A percentile compares a stretch with the other conserved stretches of the same genome.
These are phyloP conservation scores for Monilinia laxa DNA, from an alignment of 2,329 filamentous ascomycete genomes.

Conservation along the genomic window DNA sequence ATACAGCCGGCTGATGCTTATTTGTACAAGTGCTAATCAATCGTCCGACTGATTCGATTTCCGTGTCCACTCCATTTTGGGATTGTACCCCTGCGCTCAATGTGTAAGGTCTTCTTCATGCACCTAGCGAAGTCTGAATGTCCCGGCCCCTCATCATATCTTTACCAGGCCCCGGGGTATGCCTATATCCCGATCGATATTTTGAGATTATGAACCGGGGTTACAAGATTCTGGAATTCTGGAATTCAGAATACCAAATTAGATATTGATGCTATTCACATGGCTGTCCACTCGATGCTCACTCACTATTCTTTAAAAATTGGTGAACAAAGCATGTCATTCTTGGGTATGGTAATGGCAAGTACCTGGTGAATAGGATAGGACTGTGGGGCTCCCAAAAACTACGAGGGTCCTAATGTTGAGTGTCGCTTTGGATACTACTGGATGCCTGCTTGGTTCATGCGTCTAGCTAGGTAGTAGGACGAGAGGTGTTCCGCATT, in stretches of 20 bases:
- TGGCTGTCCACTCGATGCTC: not conserved
- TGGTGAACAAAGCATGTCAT: not conserved
- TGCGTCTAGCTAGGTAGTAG: not conserved
- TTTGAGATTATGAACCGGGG: not conserved
- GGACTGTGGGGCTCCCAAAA: too few species aligned
- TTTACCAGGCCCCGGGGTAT: slow-evolving; percentile 8
- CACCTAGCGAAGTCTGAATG: not conserved
- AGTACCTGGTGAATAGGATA: not conserved
- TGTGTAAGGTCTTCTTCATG: not conserved
- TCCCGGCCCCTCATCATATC: not conserved
- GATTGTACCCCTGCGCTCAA: not conserved
- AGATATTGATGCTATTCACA: not conserved
- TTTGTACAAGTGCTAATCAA: not conserved
- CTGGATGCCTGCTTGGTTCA: too few species aligned
- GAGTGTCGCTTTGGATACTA: not conserved
- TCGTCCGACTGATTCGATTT: not conserved
- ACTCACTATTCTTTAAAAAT: not conserved
- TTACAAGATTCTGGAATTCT: not conserved
- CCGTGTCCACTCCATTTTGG: not conserved
- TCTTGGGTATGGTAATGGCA: not conserved
- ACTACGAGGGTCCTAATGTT: not conserved
- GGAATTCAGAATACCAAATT: not conserved
- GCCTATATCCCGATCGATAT: slow-evolving; percentile 1
- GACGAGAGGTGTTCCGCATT: not conserved
- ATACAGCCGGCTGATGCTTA: not conserved